phyloP scores from a whole-genome alignment of 768 basidiomycete species.

The Tricholoma hemisulphureum region DNA sequence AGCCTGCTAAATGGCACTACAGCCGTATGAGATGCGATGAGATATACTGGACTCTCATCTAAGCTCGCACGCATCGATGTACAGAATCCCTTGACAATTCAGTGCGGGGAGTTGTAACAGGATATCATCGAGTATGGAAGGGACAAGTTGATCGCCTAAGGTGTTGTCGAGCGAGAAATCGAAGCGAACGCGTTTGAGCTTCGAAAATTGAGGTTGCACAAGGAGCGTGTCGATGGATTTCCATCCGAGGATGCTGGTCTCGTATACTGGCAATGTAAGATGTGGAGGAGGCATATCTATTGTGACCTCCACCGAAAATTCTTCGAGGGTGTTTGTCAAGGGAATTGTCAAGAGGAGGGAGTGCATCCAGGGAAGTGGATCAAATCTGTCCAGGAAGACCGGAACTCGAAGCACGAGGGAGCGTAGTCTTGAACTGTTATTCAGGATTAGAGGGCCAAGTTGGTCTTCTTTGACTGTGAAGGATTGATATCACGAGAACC shows the following conservation, averaged over 20 bases:
- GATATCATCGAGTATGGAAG: constrained; percentile 9
- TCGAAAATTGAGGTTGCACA: constrained; percentile 17
- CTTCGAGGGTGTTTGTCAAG: constrained; percentile 13
- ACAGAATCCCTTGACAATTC: constrained; percentile 7
- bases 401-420: constrained; percentile 19
- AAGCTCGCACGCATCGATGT: constrained; percentile 10
- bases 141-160: constrained; percentile 8
- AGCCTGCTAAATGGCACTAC: neutral
- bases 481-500: constrained; percentile 18
- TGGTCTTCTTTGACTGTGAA: constrained; percentile 16
- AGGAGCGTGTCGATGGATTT: constrained; percentile 24
- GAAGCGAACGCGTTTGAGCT: constrained; percentile 15
- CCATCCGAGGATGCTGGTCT: constrained; percentile 20
- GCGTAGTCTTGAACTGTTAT: constrained; percentile 12
- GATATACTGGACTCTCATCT: constrained; percentile 1
- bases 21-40: neutral
- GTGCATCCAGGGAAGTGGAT: constrained; percentile 25
- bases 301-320: constrained; percentile 19
- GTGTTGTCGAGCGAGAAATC: constrained; percentile 13
- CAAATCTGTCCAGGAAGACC: constrained; percentile 23
- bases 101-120: neutral
- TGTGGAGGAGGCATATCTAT: constrained; percentile 27
- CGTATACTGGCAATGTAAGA: constrained; percentile 17
- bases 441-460: constrained; percentile 4
- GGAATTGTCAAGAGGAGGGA: constrained; percentile 19